Evolutionary conservation across 805 yeast genomes (phyloP).

Genomic region (Starmerella vaccinii): DNA sequence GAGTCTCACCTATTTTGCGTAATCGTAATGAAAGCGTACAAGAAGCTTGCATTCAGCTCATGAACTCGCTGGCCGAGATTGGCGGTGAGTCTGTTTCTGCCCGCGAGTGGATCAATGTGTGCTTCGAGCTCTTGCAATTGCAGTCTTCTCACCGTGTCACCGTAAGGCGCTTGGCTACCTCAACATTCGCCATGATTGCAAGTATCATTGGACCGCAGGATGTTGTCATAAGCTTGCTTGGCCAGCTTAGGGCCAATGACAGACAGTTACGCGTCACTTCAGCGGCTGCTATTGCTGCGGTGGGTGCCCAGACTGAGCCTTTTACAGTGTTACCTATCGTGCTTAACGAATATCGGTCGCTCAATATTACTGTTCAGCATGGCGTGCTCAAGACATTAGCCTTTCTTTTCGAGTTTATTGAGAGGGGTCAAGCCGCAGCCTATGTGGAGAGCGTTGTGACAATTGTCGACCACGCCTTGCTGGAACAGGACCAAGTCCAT

Average conservation of each 20-base stretch:
- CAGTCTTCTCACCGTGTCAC: constrained; percentile 67
- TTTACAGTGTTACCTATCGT: constrained; percentile 88
- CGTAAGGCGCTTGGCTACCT: constrained; percentile 75
- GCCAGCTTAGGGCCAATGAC: constrained; percentile 82
- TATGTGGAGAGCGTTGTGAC: constrained; percentile 75
- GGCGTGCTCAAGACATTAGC: constrained; percentile 87
- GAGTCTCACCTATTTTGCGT: constrained; percentile 80
- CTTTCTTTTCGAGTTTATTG: constrained; percentile 87
- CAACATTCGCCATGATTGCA: constrained; percentile 84
- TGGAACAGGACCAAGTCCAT: constrained; percentile 83
- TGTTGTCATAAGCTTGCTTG: constrained; percentile 70
- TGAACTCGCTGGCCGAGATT: constrained; percentile 57
- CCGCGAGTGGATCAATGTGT: constrained; percentile 94
- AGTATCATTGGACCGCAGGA: constrained; percentile 94
- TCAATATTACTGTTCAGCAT: constrained; percentile 87
- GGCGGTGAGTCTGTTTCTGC: constrained; percentile 79
- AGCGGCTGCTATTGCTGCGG: constrained; percentile 95
- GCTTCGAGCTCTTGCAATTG: constrained; percentile 83
- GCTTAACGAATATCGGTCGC: constrained; percentile 89
- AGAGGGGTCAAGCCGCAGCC: constrained; percentile 48
- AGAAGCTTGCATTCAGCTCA: constrained; percentile 63
- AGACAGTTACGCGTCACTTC: constrained; percentile 94
- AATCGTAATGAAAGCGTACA: constrained; percentile 88
- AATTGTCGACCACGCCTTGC: constrained; percentile 75
- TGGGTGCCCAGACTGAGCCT: constrained; percentile 86